Evolutionary conservation across 495 filamentous ascomycete genomes (phyloP).

Genomic region (Aspergillus nidulans): DNA sequence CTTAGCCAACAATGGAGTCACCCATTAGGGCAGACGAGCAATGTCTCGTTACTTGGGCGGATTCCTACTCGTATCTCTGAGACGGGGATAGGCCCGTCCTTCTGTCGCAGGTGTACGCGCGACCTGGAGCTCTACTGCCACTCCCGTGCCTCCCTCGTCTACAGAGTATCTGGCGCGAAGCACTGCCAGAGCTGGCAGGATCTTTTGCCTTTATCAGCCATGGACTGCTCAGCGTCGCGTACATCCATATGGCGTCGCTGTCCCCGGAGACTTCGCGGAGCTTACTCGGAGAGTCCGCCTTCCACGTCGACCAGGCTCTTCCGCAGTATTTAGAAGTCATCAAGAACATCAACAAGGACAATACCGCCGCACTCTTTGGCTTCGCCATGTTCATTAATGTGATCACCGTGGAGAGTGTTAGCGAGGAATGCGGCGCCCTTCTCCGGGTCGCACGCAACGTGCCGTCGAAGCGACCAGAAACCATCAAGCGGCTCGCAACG

Average conservation of each 20-base stretch:
- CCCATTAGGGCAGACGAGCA: not conserved
- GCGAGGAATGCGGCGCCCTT: not conserved
- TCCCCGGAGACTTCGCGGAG: not conserved
- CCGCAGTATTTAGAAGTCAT: not conserved
- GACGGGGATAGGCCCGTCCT: not conserved
- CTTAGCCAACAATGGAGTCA: not conserved
- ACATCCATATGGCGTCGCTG: not conserved
- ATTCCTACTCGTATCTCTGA: not conserved
- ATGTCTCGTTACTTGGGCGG: not conserved
- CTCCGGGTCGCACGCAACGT: not conserved
- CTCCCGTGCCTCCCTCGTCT: not conserved
- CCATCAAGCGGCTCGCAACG: not conserved
- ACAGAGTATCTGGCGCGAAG: not conserved
- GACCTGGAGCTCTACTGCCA: slow-evolving; percentile 8
- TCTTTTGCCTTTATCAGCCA: slow-evolving; percentile 3
- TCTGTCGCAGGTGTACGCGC: slow-evolving; percentile 4
- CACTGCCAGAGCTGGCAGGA: not conserved
- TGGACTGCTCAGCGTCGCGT: slow-evolving; percentile 2
- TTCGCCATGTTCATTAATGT: slow-evolving; percentile 2
- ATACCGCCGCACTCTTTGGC: not conserved
- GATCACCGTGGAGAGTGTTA: not conserved
- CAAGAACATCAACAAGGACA: slow-evolving; percentile 1
- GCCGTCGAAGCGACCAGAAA: not conserved
- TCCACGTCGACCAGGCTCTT: slow-evolving; percentile 5
- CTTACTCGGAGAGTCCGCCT: not conserved